Evolutionary conservation across 1,284 basidiomycete genomes (phyloP).

Genomic region (Kwoniella shivajii): DNA sequence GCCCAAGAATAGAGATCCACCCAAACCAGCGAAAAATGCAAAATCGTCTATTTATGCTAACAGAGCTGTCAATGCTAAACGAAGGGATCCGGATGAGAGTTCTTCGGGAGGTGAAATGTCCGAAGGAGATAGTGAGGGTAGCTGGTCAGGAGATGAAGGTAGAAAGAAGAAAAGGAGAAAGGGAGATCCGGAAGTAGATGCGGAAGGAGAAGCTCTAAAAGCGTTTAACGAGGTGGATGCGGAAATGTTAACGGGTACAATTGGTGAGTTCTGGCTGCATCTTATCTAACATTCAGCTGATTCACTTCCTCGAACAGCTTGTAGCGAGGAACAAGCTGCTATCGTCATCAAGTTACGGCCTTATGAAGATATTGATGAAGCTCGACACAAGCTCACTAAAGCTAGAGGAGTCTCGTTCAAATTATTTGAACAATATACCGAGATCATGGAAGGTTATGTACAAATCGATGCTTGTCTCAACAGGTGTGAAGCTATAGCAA

Average conservation of each 20-base stretch:
- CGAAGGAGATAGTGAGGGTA: constrained; percentile 50
- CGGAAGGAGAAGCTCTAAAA: constrained; percentile 64
- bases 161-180: constrained; percentile 38
- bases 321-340: constrained; percentile 76
- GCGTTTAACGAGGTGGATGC: constrained; percentile 80
- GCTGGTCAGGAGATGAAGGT: constrained; percentile 43
- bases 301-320: constrained; percentile 61
- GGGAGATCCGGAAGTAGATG: constrained; percentile 38
- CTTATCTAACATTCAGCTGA: constrained; percentile 2
- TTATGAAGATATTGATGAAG: constrained; percentile 74
- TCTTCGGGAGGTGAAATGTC: constrained; percentile 25
- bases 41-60: constrained; percentile 55
- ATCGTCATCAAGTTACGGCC: constrained; percentile 80
- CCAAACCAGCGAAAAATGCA: constrained; percentile 41
- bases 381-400: constrained; percentile 76
- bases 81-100: constrained; percentile 62
- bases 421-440: constrained; percentile 86
- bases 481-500: constrained; percentile 83
- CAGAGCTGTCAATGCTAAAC: constrained; percentile 26
- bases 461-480: constrained; percentile 87
- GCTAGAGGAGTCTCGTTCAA: constrained; percentile 89
- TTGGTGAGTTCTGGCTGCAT: constrained; percentile 63
- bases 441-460: constrained; percentile 86
- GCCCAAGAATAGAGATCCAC: background rate
- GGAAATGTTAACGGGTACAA: constrained; percentile 82